Evolutionary conservation across 345 rosid genomes (phyloP).

Genomic region (Citrus medica): DNA sequence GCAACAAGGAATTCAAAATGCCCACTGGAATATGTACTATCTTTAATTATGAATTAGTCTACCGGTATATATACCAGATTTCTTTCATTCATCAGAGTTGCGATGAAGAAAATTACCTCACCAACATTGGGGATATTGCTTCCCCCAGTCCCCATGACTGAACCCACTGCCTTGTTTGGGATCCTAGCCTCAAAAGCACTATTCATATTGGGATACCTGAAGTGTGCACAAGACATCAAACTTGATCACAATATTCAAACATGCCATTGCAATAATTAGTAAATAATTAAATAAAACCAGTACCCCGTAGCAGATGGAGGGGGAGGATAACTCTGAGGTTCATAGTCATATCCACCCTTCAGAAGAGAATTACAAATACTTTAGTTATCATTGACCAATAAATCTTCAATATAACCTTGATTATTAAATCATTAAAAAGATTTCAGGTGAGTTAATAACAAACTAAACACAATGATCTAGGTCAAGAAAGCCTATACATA

Average conservation of each 20-base stretch:
- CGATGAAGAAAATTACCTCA: constrained; percentile 35
- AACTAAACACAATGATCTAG: not conserved
- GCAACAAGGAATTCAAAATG: too few relatives aligned
- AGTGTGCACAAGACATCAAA: constrained; percentile 1
- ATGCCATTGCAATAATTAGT: not conserved
- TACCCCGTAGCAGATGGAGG: constrained; percentile 39
- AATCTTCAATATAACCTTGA: not conserved
- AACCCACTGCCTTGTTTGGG: constrained; percentile 25
- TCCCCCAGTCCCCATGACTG: constrained; percentile 24
- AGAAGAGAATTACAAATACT: constrained; percentile 15
- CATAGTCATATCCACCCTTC: constrained; percentile 46
- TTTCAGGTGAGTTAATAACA: not conserved
- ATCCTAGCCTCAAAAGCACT: constrained; percentile 31
- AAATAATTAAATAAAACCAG: not conserved
- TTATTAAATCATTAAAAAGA: not conserved
- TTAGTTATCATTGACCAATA: constrained; percentile 4
- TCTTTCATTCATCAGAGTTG: not conserved
- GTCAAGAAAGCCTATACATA: not conserved
- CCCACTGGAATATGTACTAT: not conserved
- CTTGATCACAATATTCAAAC: not conserved
- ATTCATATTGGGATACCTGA: constrained; percentile 33
- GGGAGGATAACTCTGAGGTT: constrained; percentile 35
- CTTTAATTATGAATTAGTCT: not conserved
- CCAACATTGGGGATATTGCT: constrained; percentile 21
- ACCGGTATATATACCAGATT: not conserved